Evolutionary conservation across 176 grass and related monocot genomes (phyloP).

Genomic region (bread wheat (Triticum aestivum)): DNA sequence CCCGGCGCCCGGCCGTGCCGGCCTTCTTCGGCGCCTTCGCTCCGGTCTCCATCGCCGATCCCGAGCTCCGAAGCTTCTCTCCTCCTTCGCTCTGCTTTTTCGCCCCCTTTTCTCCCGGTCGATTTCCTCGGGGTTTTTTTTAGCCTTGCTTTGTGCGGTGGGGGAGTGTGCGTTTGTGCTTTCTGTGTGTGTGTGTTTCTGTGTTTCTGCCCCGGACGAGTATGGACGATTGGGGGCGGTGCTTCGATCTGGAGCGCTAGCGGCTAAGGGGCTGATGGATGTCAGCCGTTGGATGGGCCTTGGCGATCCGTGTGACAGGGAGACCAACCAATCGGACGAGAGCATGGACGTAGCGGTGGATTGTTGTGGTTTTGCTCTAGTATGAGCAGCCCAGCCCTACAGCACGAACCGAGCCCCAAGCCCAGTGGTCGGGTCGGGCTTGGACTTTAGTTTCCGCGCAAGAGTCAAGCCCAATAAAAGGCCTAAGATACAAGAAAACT

Average conservation of each 20-base stretch:
- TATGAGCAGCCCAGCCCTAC: no score
- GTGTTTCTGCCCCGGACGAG: neutral
- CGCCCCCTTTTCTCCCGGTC: neutral
- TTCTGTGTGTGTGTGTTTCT: slow-evolving; percentile 44
- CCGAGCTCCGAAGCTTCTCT: slow-evolving; percentile 19
- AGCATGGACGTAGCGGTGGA: neutral
- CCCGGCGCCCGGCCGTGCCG: slow-evolving; percentile 33
- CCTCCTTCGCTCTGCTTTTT: neutral
- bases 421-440: no score
- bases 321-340: slow-evolving; percentile 18
- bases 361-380: neutral
- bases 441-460: no score
- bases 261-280: neutral
- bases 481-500: no score
- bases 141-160: slow-evolving; percentile 4
- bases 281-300: slow-evolving; percentile 24
- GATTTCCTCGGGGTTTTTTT: slow-evolving; percentile 11
- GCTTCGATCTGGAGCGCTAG: slow-evolving; percentile 26
- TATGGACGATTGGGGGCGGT: neutral
- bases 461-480: no score
- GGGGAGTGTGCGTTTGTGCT: slow-evolving; percentile 36
- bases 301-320: slow-evolving; percentile 8
- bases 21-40: slow-evolving; percentile 45
- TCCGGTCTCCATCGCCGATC: slow-evolving; percentile 50
- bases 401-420: neutral